Percentiles rank a stretch among this genome's conserved stretches.
Conservation (phyloP, 2,329 filamentous ascomycete species). For the Alternaria gaisen region DNA sequence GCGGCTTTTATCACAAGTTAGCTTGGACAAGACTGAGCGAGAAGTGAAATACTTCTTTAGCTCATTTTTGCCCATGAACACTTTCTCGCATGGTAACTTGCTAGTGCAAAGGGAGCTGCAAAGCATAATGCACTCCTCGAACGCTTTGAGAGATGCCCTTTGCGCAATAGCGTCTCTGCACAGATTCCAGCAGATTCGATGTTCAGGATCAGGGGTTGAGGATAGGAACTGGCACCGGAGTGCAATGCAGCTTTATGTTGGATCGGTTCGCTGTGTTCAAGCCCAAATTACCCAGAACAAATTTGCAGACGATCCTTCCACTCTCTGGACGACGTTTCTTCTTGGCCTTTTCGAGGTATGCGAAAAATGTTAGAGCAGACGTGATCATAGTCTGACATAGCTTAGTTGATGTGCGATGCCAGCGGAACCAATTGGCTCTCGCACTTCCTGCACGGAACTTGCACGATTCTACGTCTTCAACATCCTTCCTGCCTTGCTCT, state of each 20-base stretch:
- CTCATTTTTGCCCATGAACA: conserved; percentile 35
- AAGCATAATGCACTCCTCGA: conserved; percentile 19
- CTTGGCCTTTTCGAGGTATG: conserved; percentile 38
- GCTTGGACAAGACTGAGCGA: conserved; percentile 4
- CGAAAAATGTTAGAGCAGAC: background rate
- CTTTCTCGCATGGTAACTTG: conserved; percentile 16
- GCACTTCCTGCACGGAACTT: conserved; percentile 41
- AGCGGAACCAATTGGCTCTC: conserved; percentile 39
- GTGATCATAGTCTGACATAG: background rate
- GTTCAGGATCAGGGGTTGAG: conserved; percentile 5
- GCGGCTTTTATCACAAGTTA: background rate
- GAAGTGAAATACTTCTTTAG: conserved; percentile 34
- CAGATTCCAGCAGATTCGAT: background rate
- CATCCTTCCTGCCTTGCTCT: conserved; percentile 19
- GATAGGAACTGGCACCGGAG: background rate
- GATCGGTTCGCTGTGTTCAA: conserved; percentile 27
- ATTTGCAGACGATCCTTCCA: conserved; percentile 25
- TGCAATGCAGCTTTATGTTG: conserved; percentile 29
- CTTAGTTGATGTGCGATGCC: conserved; percentile 39
- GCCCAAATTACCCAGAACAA: conserved; percentile 18
- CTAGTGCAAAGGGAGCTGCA: conserved; percentile 21
- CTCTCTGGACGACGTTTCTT: conserved; percentile 39
- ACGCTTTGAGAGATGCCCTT: conserved; percentile 31
- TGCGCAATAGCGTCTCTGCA: conserved; percentile 31
- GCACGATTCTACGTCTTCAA: conserved; percentile 34